Base-by-base conservation (phyloP, 805 yeast genomes). In the Blastobotrys peoriensis region DNA sequence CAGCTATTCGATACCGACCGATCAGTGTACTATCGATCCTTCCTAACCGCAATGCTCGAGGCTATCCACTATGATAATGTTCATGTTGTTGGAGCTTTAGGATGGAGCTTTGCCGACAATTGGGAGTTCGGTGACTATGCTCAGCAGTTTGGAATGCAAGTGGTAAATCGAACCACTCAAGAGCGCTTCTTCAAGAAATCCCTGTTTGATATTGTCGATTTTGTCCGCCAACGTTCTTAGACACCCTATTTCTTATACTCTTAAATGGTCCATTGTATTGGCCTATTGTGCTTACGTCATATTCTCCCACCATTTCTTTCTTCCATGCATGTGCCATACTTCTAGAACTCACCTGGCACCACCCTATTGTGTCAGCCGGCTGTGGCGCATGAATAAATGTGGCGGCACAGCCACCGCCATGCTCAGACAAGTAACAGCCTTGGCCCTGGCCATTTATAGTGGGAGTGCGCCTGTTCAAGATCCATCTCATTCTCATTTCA, bases 91-190 rank as follows among this genome's bases (percentile, higher is more conserved):
- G 67, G 67, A 8, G 61, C 63, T 10, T 53, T 62, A 38, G 63
- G 63, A 2, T 64, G 69, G 69, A 54, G 64, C n/a, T 53, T 59
- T 43, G 55, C 58, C 33, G 69, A 65, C 47, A 60, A 64, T 46
- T 57, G 62, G 56, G 68, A 65, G 45, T 60, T 65, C 28, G 62
- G 44, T 25, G 60, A 57, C 18, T 36, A 35, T 9, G 46, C 33
- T 5, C 30, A 48, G 5, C 38, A 53, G 15, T 54, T 54, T 40
- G 58, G 58, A 3, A 40, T 54, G 22, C 56, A 54, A 27, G 36
- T 44, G 18, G 49, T 54, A 16, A 48, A 54, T 41, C 50, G 40
- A 36, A 35, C 20, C 8, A 51, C 53, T 8, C 39, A 28, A 42
- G 22, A 40, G 30, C 33, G 49, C 2, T 41, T 43, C 23, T 54